Base-by-base conservation (phyloP, 495 filamentous ascomycete genomes). In the Penicillium cinerascens region DNA sequence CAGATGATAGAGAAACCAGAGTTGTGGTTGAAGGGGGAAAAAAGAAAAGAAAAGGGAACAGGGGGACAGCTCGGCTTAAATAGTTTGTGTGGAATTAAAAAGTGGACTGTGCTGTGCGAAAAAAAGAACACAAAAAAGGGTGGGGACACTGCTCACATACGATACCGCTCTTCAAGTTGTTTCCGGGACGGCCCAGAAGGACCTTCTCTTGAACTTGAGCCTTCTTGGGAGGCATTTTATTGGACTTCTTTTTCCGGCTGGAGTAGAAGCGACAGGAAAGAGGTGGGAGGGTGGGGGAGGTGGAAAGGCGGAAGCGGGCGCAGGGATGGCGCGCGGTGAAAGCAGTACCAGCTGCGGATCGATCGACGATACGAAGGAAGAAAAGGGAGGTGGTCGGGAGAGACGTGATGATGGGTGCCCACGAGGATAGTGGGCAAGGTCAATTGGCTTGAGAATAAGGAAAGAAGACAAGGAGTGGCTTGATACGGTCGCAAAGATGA, bases 111-210 rank as follows among this genome's bases (percentile, higher is more conserved):
- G 67, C 55, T 68, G 66, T 65, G 60, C 54, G 52, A 56, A 63
- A 64, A 63, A 63, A 59, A 63, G 61, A 42, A 42, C 51, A 53
- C 50, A 64, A 65, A 66, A 59, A 56, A 54, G 61, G 56, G 68
- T 71, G 69, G 75, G 68, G 71, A 62, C 67, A 49, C 49, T 68
- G 73, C 77, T 76, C 76, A 85, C 89, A 81, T 87, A 96, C 95
- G 84, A 99, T 99, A 81, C 95, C 95, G 77, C 89, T 95, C 84
- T 97, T 99, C 75, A 99, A 77, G 78, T 85, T 97, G 80, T 99
- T 99, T 62, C 95, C 95, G 50, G 95, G 95, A 66, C 95, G 83
- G 67, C 95, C 95, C 68, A 99, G 80, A 51, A 75, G 75, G 60
- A 82, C 66, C 70, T 82, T 80, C 60, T 82, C 77, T 69, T 78